These are phyloP conservation scores for Teratosphaeria nubilosa DNA, from an alignment of 2,329 filamentous ascomycete species.

Conservation along the genomic window DNA sequence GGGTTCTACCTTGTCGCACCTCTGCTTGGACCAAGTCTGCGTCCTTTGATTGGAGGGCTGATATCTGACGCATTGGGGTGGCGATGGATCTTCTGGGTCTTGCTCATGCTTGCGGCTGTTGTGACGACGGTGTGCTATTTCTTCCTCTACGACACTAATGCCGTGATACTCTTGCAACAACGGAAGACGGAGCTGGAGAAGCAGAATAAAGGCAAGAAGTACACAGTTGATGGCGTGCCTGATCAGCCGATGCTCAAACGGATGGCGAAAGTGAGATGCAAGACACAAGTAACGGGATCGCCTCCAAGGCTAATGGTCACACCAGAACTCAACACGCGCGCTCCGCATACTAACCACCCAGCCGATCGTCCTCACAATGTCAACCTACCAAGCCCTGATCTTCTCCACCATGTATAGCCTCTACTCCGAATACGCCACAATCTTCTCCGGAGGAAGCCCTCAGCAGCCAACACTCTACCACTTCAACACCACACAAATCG, in stretches of 20 bases:
- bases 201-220: background rate
- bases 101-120: background rate
- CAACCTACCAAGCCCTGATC: background rate
- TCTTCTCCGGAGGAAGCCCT: background rate
- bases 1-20: background rate
- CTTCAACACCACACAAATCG: background rate
- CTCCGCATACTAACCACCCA: background rate
- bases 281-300: no score
- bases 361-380: background rate
- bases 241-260: background rate
- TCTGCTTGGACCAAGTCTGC: background rate
- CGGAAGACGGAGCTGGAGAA: background rate
- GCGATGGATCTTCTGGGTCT: background rate
- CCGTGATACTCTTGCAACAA: background rate
- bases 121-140: background rate
- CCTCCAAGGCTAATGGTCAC: no score
- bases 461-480: background rate
- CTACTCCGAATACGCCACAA: background rate
- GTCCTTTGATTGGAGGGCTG: background rate
- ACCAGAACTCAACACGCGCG: background rate
- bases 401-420: background rate
- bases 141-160: background rate
- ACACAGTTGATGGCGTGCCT: background rate
- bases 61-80: background rate
- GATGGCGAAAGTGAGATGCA: background rate